A percentile compares a stretch with the other conserved stretches of the same genome.
Conservation (phyloP, 1,284 basidiomycete genomes). For the Jaminaea rosea region DNA sequence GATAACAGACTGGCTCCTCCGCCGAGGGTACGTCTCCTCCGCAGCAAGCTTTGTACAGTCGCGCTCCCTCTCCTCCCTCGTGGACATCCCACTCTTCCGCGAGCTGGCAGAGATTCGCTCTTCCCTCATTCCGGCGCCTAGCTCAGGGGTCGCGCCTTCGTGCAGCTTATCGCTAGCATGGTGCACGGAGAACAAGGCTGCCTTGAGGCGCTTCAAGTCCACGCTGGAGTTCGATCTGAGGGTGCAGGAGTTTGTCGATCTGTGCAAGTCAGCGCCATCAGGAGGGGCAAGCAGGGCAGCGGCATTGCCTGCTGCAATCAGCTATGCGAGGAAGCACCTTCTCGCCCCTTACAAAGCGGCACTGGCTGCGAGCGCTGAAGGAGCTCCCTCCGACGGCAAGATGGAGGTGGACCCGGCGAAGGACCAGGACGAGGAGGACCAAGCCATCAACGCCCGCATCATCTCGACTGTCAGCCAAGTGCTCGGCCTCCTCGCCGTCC, state of each 20-base stretch:
- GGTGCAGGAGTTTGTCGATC: constrained; percentile 90
- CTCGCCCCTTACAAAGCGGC: constrained; percentile 58
- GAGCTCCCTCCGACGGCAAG: not conserved
- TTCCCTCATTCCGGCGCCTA: constrained; percentile 53
- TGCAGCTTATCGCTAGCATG: constrained; percentile 81
- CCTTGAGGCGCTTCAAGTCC: constrained; percentile 84
- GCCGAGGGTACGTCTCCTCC: constrained; percentile 52
- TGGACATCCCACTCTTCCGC: constrained; percentile 67
- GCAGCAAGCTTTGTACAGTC: constrained; percentile 19
- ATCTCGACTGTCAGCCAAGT: not conserved
- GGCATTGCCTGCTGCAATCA: constrained; percentile 63
- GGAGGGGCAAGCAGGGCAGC: constrained; percentile 9
- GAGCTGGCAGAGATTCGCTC: constrained; percentile 77
- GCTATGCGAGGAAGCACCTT: constrained; percentile 73
- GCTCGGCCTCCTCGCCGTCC: not conserved
- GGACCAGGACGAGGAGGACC: constrained; percentile 63
- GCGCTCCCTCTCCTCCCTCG: constrained; percentile 36
- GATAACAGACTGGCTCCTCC: constrained; percentile 81
- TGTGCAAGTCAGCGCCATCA: no score
- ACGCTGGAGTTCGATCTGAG: constrained; percentile 91
- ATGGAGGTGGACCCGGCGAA: constrained; percentile 11
- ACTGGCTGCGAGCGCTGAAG: not conserved
- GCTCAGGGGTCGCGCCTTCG: constrained; percentile 52
- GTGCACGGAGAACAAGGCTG: constrained; percentile 91
- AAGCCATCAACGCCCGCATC: not conserved